phyloP scores from a whole-genome alignment of 768 basidiomycete species.

The Boletus sp. region DNA sequence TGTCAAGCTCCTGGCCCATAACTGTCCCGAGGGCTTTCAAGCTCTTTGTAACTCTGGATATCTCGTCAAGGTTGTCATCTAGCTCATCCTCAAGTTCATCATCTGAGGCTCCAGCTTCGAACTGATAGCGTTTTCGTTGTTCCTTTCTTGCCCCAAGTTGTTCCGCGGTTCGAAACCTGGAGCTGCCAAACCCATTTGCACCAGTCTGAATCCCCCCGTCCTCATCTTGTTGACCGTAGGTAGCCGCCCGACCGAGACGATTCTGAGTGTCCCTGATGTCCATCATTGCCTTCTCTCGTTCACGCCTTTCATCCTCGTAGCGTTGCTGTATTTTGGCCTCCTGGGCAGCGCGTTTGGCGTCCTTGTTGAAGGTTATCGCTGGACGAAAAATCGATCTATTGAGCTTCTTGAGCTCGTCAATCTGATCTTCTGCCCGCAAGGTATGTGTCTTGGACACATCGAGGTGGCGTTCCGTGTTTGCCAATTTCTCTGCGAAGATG shows the following conservation, averaged over 20 bases:
- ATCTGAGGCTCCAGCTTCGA: slow-evolving; percentile 86
- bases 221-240: slow-evolving; percentile 52
- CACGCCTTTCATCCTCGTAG: slow-evolving; percentile 80
- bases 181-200: slow-evolving; percentile 35
- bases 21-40: slow-evolving; percentile 76
- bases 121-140: slow-evolving; percentile 81
- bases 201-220: slow-evolving; percentile 37
- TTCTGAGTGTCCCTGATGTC: slow-evolving; percentile 87
- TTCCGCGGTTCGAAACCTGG: slow-evolving; percentile 45
- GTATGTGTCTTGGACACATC: slow-evolving; percentile 90
- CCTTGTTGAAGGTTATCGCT: slow-evolving; percentile 90
- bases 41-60: slow-evolving; percentile 69
- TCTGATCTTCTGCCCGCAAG: slow-evolving; percentile 85
- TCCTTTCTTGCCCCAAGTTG: slow-evolving; percentile 59
- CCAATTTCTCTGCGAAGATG: slow-evolving; percentile 63
- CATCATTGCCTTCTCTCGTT: slow-evolving; percentile 80
- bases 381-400: slow-evolving; percentile 95
- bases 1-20: slow-evolving; percentile 86
- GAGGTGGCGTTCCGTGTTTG: slow-evolving; percentile 91
- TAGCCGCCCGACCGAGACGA: slow-evolving; percentile 71
- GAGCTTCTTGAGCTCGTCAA: slow-evolving; percentile 89
- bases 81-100: slow-evolving; percentile 95
- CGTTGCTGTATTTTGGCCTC: slow-evolving; percentile 81
- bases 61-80: slow-evolving; percentile 88
- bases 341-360: slow-evolving; percentile 81